phyloP scores from a whole-genome alignment of 805 yeast genomes.

The Suhomyces sp. region DNA sequence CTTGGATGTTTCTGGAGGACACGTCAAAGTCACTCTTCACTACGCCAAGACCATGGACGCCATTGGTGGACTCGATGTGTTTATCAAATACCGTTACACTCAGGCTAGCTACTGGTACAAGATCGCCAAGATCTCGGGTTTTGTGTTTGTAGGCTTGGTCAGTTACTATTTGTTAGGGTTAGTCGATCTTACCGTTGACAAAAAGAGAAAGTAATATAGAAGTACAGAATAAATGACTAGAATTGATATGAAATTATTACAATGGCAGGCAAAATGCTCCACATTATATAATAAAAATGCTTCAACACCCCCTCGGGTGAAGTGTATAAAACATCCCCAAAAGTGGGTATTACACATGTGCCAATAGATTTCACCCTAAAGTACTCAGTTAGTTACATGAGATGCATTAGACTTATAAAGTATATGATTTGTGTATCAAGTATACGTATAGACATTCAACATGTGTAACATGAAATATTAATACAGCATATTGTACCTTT shows the following conservation, averaged over 20 bases:
- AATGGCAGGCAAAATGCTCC: no score
- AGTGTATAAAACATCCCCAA: no score
- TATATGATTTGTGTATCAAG: no score
- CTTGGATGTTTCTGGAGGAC: slow-evolving; percentile 76
- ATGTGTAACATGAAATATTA: no score
- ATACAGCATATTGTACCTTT: no score
- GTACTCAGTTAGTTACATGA: no score
- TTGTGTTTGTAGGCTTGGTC: slow-evolving; percentile 58
- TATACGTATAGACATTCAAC: no score
- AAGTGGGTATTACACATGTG: no score
- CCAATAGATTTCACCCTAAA: no score
- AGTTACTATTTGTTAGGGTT: slow-evolving; percentile 47
- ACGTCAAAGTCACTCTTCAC: slow-evolving; percentile 63
- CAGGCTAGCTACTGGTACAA: slow-evolving; percentile 53
- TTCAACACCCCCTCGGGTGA: no score
- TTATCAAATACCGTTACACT: slow-evolving; percentile 63
- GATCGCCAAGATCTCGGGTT: slow-evolving; percentile 63
- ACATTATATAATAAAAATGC: no score
- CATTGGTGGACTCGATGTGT: slow-evolving; percentile 52
- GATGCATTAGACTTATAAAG: no score
- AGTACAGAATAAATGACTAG: neutral
- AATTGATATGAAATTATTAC: neutral
- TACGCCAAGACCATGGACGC: slow-evolving; percentile 69
- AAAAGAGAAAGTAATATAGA: slow-evolving; percentile 8
- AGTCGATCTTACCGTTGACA: slow-evolving; percentile 30